Base-by-base conservation (phyloP, 495 filamentous ascomycete genomes). In the Terfezia claveryi region DNA sequence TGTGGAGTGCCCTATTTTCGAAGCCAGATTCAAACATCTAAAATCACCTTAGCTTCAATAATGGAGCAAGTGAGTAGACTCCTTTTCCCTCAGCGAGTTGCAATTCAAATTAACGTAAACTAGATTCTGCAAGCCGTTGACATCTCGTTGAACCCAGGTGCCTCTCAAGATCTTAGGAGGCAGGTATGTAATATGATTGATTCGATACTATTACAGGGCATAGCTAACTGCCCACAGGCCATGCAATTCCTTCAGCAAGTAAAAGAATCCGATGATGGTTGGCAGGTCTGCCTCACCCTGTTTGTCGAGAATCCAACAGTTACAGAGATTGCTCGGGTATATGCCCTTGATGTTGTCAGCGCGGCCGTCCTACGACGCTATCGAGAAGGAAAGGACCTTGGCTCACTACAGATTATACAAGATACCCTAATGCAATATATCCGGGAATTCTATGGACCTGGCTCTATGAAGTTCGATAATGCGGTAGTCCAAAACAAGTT, bases 401-500 rank as follows among this genome's bases (percentile, higher is more conserved):
- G 78, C 60, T 78, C 76, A 58, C 68, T 95, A 54, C 66, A 65
- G 37, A 77, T 79, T 58, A 74, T 95, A 57, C 83, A 81, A 63
- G 79, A 91, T 62, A 76, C 76, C 23, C 68, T 99, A 58, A 68
- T 94, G 63, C 74, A 74, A 53, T 95, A 95, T 65, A 72, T 87
- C 53, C 76, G 77, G 56, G 76, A 75, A 38, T 99, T 92, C 65
- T 73, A 79, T 17, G 72, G 70, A 16, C 71, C 72, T 17, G 70
- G 71, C 46, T 72, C 72, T 49, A 69, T 70, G 20, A 68, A 70
- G 20, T 66, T 74, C 56, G 88, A 94, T 66, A 74, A 80, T 10
- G 59, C 79, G 37, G 74, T 75, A 59, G 80, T 99, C 36, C 92
- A 96, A 69, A 99, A 96, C 68, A 99, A 99, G 68, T 80, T 96